Evolutionary conservation across 2,329 filamentous ascomycete genomes (phyloP).

Genomic region (Penicillium sp.): DNA sequence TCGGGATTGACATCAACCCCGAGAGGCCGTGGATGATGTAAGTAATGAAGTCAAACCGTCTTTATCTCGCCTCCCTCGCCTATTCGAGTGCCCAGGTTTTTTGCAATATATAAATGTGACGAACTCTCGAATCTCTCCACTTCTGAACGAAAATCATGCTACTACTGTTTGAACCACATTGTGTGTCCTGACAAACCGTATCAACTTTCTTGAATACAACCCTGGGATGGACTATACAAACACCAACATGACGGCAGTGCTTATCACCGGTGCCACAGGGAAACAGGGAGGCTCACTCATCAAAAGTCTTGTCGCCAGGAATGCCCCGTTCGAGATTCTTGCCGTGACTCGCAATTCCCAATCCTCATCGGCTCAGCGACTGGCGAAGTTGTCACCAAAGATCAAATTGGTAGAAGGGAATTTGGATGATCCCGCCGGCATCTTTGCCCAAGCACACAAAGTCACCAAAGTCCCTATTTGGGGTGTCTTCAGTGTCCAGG

Average conservation of each 20-base stretch:
- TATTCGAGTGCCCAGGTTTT: too few species aligned
- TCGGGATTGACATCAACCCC: too few species aligned
- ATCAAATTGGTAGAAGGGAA: slow-evolving; percentile 58
- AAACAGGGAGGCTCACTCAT: slow-evolving; percentile 40
- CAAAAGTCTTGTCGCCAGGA: slow-evolving; percentile 24
- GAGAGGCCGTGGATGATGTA: too few species aligned
- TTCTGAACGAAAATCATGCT: too few species aligned
- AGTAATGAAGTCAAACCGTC: too few species aligned
- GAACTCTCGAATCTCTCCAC: too few species aligned
- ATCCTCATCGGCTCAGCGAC: slow-evolving; percentile 49
- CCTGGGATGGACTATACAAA: too few species aligned
- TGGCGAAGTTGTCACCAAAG: slow-evolving; percentile 42
- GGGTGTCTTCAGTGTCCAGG: slow-evolving; percentile 62
- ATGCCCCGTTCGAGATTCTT: slow-evolving; percentile 47
- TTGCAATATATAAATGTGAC: too few species aligned
- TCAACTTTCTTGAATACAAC: too few species aligned
- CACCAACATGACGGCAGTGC: slow-evolving; percentile 18
- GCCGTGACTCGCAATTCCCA: slow-evolving; percentile 57
- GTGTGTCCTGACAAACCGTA: too few species aligned
- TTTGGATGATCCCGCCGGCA: slow-evolving; percentile 47
- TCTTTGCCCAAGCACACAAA: slow-evolving; percentile 48
- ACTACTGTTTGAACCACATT: too few species aligned
- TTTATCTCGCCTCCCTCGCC: too few species aligned
- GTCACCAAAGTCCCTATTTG: slow-evolving; percentile 43
- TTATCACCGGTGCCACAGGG: slow-evolving; percentile 40